These are phyloP conservation scores for Phytophthora niederhauseri DNA, from an alignment of 352 stramenopile species.

Conservation along the genomic window DNA sequence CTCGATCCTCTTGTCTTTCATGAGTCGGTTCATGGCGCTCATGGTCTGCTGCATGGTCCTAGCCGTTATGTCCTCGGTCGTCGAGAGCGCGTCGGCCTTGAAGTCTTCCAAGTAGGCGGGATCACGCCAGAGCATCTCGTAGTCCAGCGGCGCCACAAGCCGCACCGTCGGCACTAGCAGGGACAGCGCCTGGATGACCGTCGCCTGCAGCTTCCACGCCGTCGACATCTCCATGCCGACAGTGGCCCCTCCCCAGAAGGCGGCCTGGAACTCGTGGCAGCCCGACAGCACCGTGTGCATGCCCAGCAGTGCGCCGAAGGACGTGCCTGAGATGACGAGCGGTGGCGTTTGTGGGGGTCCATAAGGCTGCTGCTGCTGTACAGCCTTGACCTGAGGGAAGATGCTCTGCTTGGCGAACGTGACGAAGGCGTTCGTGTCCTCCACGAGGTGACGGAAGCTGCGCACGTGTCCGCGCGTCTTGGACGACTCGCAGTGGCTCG, in stretches of 20 bases:
- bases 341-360: too few species aligned
- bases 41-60: slow-evolving; percentile 39
- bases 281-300: slow-evolving; percentile 55
- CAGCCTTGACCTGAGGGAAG: slow-evolving; percentile 31
- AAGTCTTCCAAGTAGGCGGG: slow-evolving; percentile 51
- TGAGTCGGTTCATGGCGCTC: slow-evolving; percentile 28
- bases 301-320: slow-evolving; percentile 55
- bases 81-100: slow-evolving; percentile 50
- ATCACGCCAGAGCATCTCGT: slow-evolving; percentile 38
- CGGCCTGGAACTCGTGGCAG: slow-evolving; percentile 46
- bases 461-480: slow-evolving; percentile 34
- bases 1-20: slow-evolving; percentile 22
- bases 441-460: slow-evolving; percentile 42
- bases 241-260: slow-evolving; percentile 47
- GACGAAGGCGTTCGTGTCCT: slow-evolving; percentile 50
- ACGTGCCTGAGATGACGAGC: slow-evolving; percentile 61
- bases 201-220: slow-evolving; percentile 43
- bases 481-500: slow-evolving; percentile 40
- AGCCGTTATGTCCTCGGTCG: slow-evolving; percentile 46
- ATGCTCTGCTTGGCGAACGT: slow-evolving; percentile 38
- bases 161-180: slow-evolving; percentile 38
- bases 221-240: slow-evolving; percentile 53
- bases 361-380: too few species aligned
- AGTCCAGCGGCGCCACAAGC: slow-evolving; percentile 52
- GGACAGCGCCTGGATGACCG: slow-evolving; percentile 45